These are phyloP conservation scores for Aegilops bicornis DNA, from an alignment of 176 grass and related monocot species.

Conservation along the genomic window DNA sequence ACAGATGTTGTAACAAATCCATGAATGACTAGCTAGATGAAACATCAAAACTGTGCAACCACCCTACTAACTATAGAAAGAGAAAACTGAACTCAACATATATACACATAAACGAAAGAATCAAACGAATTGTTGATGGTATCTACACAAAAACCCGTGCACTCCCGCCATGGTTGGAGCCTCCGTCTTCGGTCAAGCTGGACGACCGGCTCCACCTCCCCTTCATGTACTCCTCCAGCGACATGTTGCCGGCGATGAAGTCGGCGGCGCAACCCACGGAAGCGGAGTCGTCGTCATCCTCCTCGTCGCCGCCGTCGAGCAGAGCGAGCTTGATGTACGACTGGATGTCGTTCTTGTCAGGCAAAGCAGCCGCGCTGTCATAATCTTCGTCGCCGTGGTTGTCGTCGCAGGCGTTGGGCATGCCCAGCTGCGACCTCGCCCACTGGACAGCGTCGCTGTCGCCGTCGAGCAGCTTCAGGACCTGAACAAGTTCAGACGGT, in stretches of 20 bases:
- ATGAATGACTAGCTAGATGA: not conserved
- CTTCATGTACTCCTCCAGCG: constrained; percentile 77
- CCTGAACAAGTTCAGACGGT: constrained; percentile 21
- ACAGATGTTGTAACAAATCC: not conserved
- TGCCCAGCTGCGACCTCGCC: constrained; percentile 45
- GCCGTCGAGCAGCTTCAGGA: constrained; percentile 65
- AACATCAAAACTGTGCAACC: constrained; percentile 4
- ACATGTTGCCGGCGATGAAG: constrained; percentile 51
- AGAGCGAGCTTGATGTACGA: constrained; percentile 87
- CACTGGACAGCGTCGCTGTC: constrained; percentile 48
- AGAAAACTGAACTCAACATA: not conserved
- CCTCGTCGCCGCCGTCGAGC: constrained; percentile 50
- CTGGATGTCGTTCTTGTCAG: constrained; percentile 54
- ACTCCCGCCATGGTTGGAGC: not conserved
- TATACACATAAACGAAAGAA: not conserved
- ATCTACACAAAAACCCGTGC: constrained; percentile 17
- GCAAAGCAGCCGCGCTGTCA: not conserved
- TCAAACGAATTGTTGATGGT: not conserved
- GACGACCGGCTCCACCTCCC: constrained; percentile 83
- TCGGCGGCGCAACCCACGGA: constrained; percentile 51
- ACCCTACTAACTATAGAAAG: not conserved
- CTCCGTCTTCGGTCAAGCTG: constrained; percentile 69
- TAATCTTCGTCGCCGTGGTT: not conserved
- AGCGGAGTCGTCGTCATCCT: constrained; percentile 50
- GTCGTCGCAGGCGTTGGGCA: not conserved